phyloP scores from a whole-genome alignment of 306 rosid genomes.

The Corylus americana region DNA sequence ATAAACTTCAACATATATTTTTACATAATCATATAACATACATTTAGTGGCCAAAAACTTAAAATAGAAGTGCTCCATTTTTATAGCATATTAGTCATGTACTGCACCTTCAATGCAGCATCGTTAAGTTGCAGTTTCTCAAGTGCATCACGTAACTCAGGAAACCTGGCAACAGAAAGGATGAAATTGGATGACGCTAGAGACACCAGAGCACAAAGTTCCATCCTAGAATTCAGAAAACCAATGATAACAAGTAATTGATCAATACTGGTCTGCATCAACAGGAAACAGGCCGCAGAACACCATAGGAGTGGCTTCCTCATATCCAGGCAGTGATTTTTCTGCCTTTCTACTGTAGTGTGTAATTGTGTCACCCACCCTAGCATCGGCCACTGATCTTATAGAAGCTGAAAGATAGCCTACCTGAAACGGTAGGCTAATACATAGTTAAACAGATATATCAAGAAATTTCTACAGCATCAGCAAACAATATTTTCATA shows the following conservation, averaged over 20 bases:
- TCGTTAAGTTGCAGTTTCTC: constrained; percentile 97
- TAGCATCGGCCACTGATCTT: constrained; percentile 94
- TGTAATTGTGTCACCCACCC: constrained; percentile 94
- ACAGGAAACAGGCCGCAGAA: constrained; percentile 96
- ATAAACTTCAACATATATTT: not conserved
- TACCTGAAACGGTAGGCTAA: constrained; percentile 51
- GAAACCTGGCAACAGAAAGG: constrained; percentile 53
- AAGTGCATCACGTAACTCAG: constrained; percentile 93
- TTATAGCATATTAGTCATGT: constrained; percentile 23
- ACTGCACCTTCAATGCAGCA: constrained; percentile 83
- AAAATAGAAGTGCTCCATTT: constrained; percentile 22
- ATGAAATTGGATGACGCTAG: constrained; percentile 24
- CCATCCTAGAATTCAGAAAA: constrained; percentile 2
- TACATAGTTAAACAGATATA: constrained; percentile 13
- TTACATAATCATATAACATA: constrained; percentile 12
- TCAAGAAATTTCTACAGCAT: not conserved
- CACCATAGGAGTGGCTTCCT: constrained; percentile 96
- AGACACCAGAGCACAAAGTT: constrained; percentile 8
- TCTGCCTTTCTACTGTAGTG: constrained; percentile 62
- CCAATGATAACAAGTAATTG: constrained; percentile 27
- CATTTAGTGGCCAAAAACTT: constrained; percentile 11
- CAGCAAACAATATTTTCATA: not conserved
- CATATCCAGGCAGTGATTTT: constrained; percentile 81
- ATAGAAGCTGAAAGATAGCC: constrained; percentile 95
- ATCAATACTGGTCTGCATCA: constrained; percentile 92